A percentile compares a stretch with the other conserved stretches of the same genome.
These are phyloP conservation scores for Pichia sp. DNA, from an alignment of 1,139 yeast genomes.

Conservation along the genomic window DNA sequence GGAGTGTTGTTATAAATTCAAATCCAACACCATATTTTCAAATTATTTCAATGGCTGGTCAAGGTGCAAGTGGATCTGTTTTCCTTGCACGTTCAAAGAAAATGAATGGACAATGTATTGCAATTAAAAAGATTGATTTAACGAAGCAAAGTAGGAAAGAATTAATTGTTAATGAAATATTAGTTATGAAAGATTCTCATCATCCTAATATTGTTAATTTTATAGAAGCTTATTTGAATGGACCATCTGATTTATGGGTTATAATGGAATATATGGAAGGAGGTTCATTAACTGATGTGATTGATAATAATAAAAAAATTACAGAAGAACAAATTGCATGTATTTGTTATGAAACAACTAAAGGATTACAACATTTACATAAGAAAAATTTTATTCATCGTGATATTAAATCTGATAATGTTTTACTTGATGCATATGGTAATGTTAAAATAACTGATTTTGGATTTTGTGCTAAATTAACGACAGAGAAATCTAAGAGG, in stretches of 20 bases:
- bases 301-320: slow-evolving; percentile 63
- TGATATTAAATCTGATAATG: slow-evolving; percentile 93
- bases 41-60: slow-evolving; percentile 94
- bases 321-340: slow-evolving; percentile 79
- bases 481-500: slow-evolving; percentile 85
- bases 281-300: slow-evolving; percentile 82
- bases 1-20: slow-evolving; percentile 71
- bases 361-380: slow-evolving; percentile 88
- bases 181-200: slow-evolving; percentile 90
- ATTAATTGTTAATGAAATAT: slow-evolving; percentile 83
- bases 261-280: slow-evolving; percentile 96
- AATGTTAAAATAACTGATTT: slow-evolving; percentile 94
- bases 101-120: slow-evolving; percentile 50
- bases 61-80: slow-evolving; percentile 97
- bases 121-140: slow-evolving; percentile 93
- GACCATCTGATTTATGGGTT: slow-evolving; percentile 70
- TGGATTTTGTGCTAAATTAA: slow-evolving; percentile 95
- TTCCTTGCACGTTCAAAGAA: slow-evolving; percentile 72
- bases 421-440: slow-evolving; percentile 75
- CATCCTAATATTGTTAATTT: slow-evolving; percentile 92
- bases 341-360: slow-evolving; percentile 84
- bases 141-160: slow-evolving; percentile 93
- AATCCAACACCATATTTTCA: slow-evolving; percentile 85
- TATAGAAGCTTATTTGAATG: slow-evolving; percentile 74
- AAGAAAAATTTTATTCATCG: slow-evolving; percentile 89